Base-by-base conservation (phyloP, 768 basidiomycete species). In the Mycena alexandri region DNA sequence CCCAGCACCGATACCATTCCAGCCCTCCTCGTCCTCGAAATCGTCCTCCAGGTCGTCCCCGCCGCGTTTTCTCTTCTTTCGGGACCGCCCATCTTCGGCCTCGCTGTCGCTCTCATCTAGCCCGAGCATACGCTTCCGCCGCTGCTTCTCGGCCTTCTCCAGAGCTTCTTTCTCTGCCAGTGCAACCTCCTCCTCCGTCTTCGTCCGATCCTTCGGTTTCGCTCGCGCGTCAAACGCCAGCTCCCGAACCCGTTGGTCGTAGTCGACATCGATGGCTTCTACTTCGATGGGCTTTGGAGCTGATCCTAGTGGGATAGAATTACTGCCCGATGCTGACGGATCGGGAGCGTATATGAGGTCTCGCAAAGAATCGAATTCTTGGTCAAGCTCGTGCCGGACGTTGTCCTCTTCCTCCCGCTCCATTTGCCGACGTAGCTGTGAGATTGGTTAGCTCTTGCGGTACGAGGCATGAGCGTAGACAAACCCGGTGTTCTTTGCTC, bases 21-120 rank as follows among this genome's bases (percentile, higher is more conserved):
- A 85, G 24, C 77, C 79, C 25, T 82, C 84, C 5, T 77, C 86
- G 24, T 81, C 82, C 36, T 80, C 75, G 68, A 92, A 95, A 75
- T 96, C 95, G 71, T 97, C 96, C n/a, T 94, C 95, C 48, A 97
- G 78, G 74, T 98, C 96, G 78, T 98, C 97, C 1, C 87, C 93
- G 44, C 89, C 94, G 64, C 89, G 82, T 76, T 90, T 91, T 72
- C 77, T 65, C 56, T 56, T 56, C 54, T 69, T 78, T 73, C 75
- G 81, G 68, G 79, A 61, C 77, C 79, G 77, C 36, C 73, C 73
- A 43, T 75, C 82, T 43, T 87, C 90, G 19, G 88, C 90, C 24
- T 90, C 91, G 62, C 86, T 87, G 46, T 89, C 90, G 62, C 83
- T 87, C 47, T 88, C 89, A 29, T 89, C 88, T 66, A 93, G 80